Evolutionary conservation across 495 filamentous ascomycete species (phyloP).

Genomic region (Pyrenopolyporus hunteri): DNA sequence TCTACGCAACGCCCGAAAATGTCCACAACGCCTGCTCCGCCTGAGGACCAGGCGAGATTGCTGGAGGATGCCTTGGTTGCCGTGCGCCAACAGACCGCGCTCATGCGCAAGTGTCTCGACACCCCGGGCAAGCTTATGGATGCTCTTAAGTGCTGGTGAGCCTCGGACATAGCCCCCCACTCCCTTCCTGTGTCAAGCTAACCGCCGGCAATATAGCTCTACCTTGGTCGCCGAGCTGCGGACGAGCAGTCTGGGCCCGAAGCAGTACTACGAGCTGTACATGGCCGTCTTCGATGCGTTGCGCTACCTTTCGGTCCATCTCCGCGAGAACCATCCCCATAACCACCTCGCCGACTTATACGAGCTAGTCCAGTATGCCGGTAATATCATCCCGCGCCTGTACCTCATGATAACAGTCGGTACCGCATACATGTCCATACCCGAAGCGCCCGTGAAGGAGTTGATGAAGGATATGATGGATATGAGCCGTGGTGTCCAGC

Average conservation of each 20-base stretch:
- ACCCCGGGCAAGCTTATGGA: slow-evolving; percentile 99
- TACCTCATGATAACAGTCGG: slow-evolving; percentile 99
- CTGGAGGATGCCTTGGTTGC: slow-evolving; percentile 96
- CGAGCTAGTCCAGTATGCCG: slow-evolving; percentile 98
- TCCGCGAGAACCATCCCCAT: slow-evolving; percentile 94
- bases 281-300: slow-evolving; percentile 99
- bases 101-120: slow-evolving; percentile 98
- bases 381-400: slow-evolving; percentile 93
- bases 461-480: slow-evolving; percentile 99
- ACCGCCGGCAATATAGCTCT: slow-evolving; percentile 65
- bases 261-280: slow-evolving; percentile 99
- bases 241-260: slow-evolving; percentile 92
- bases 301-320: slow-evolving; percentile 93
- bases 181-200: slow-evolving; percentile 17
- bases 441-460: slow-evolving; percentile 98
- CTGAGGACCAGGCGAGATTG: slow-evolving; percentile 91
- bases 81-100: slow-evolving; percentile 90
- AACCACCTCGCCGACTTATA: slow-evolving; percentile 98
- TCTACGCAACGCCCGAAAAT: slow-evolving; percentile 38
- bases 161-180: slow-evolving; percentile 2
- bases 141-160: slow-evolving; percentile 97
- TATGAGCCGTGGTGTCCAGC: slow-evolving; percentile 97
- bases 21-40: slow-evolving; percentile 68
- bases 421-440: slow-evolving; percentile 97
- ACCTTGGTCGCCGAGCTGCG: slow-evolving; percentile 96